Conservation (phyloP, 148 eudicot species). For the Dianthus caryophyllus region DNA sequence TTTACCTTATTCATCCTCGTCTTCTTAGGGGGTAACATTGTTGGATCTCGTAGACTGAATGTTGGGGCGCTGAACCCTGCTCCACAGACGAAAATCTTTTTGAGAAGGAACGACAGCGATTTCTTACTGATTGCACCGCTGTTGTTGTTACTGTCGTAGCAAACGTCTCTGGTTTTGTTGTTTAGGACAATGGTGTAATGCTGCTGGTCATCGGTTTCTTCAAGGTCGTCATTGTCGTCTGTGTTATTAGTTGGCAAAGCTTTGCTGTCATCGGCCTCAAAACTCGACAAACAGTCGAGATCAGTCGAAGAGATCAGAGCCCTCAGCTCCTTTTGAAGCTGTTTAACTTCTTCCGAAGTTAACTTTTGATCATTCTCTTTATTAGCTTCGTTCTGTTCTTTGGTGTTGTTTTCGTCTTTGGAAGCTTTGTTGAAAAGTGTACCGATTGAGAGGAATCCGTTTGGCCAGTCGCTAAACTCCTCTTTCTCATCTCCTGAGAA, state of each 20-base stretch:
- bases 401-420: constrained; percentile 28
- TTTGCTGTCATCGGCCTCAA: neutral
- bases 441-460: constrained; percentile 65
- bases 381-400: constrained; percentile 16
- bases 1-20: constrained; percentile 70
- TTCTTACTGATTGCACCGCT: constrained; percentile 42
- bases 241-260: neutral
- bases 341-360: constrained; percentile 35
- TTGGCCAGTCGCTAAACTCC: constrained; percentile 83
- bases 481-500: constrained; percentile 33
- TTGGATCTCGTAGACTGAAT: constrained; percentile 48
- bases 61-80: constrained; percentile 37
- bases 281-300: constrained; percentile 18
- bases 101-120: constrained; percentile 59
- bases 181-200: constrained; percentile 13
- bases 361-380: constrained; percentile 20
- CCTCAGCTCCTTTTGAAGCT: constrained; percentile 40
- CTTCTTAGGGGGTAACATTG: constrained; percentile 32
- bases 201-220: constrained; percentile 22
- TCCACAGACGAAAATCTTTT: constrained; percentile 50
- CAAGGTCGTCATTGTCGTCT: constrained; percentile 11
- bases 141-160: constrained; percentile 17
- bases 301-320: constrained; percentile 18
- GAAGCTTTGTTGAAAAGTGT: constrained; percentile 48
- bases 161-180: constrained; percentile 33